Base-by-base conservation (phyloP, 129 eudicot species). In the Rutidosis leptorrhynchoides region DNA sequence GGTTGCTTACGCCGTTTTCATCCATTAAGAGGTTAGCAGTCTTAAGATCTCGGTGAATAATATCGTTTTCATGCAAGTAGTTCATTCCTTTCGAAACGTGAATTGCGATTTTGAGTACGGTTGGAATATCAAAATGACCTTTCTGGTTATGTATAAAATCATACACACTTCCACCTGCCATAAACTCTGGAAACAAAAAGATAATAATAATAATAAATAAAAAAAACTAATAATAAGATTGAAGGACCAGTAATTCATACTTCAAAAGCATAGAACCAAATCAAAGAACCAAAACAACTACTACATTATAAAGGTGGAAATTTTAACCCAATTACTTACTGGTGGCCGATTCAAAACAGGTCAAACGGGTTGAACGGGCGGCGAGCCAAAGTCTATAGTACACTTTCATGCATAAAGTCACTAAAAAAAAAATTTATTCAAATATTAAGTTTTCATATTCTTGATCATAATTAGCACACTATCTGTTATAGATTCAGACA, bases 51-150 rank as follows among this genome's bases (percentile, higher is more conserved):
- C 98, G 73, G 67, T 92, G 98, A 64, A 92, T 80, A 26, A 93
- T 88, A 69, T 85, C 82, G 59, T 85, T 93, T 37, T 83, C 84
- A 63, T 93, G 96, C 84, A 93, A 80, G 67, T 93, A 93, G 71
- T 82, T 86, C 98, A 93, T 93, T 76, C 98, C 98, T 61, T 82
- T 88, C 15, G 95, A 83, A 61, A 93, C 84, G 57, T 88, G 92
- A 71, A 80, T 77, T 43, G 87, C 96, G 68, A 83, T 83, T 77
- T 76, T 83, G 83, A 92, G 77, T 35, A 83, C 15, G 26, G 86
- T 83, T 61, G 95, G 86, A 48, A 88, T 82, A 73, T 85, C 85
- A 66, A 88, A 77, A 33, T 64, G 61, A 28, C 95, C 90, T 69
- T 74, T 79, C 43, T 83, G 67, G 73, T 83, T 92, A 65, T 83